Percentiles rank a stretch among this genome's conserved stretches.
Evolutionary conservation across 371 early-diverging fungal species (phyloP).

Genomic region (Mortierella sp.): DNA sequence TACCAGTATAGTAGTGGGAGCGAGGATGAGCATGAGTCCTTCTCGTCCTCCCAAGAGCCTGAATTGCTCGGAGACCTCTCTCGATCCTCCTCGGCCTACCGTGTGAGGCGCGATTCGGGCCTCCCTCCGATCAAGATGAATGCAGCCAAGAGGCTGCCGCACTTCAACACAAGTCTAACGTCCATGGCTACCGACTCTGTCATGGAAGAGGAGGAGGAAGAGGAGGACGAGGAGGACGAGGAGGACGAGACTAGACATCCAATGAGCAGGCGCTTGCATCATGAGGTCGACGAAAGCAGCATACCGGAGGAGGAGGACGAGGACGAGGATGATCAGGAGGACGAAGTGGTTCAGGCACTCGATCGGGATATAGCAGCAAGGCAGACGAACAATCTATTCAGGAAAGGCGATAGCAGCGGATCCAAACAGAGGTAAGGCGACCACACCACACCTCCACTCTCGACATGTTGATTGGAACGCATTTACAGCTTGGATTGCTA

Average conservation of each 20-base stretch:
- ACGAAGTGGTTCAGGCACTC: constrained; percentile 9
- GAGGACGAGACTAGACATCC: neutral
- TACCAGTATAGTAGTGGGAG: constrained; percentile 21
- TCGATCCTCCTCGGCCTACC: constrained; percentile 2
- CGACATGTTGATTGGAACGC: neutral
- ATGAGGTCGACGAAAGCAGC: constrained; percentile 16
- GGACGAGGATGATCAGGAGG: constrained; percentile 11
- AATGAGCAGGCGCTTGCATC: constrained; percentile 14
- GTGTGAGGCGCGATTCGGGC: constrained; percentile 25
- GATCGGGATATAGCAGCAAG: constrained; percentile 21
- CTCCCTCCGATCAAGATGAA: constrained; percentile 26
- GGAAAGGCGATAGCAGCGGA: constrained; percentile 10
- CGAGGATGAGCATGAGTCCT: constrained; percentile 19
- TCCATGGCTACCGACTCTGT: constrained; percentile 16
- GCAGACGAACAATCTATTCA: constrained; percentile 18
- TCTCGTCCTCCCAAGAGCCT: constrained; percentile 10
- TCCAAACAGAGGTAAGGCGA: constrained; percentile 19
- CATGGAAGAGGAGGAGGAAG: constrained; percentile 24
- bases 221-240: constrained; percentile 14
- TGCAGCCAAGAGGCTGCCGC: constrained; percentile 20
- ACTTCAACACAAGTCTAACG: constrained; percentile 3
- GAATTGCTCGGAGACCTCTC: neutral
- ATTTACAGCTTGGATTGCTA: neutral
- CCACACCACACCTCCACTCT: neutral
- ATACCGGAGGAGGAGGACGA: neutral